Percentiles rank a stretch among this genome's conserved stretches.
phyloP scores from a whole-genome alignment of 768 basidiomycete species.

The Baorangia bicolor region DNA sequence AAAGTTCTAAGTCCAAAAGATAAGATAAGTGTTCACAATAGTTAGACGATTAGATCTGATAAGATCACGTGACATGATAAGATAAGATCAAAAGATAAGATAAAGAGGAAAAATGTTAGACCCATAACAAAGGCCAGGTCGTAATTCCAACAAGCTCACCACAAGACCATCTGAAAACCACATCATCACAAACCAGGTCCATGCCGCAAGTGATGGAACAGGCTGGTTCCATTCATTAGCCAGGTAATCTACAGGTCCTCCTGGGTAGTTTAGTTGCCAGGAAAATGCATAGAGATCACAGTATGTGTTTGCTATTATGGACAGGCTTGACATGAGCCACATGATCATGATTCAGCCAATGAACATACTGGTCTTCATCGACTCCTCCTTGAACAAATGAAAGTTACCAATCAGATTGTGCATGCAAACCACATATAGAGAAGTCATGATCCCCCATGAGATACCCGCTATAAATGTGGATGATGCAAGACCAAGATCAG shows the following conservation, averaged over 20 bases:
- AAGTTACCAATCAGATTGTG: not conserved
- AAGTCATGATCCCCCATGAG: slow-evolving; percentile 1
- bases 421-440: not conserved
- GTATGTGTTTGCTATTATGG: not conserved
- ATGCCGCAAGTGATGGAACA: not conserved
- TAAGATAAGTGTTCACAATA: no score
- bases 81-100: no score
- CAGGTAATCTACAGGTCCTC: not conserved
- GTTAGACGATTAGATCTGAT: no score
- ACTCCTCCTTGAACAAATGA: not conserved
- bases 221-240: not conserved
- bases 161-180: not conserved
- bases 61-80: no score
- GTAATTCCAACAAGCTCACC: not conserved
- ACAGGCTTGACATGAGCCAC: not conserved
- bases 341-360: not conserved
- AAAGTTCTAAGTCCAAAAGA: no score
- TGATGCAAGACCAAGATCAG: not conserved
- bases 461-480: not conserved
- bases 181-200: not conserved
- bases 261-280: slow-evolving; percentile 1
- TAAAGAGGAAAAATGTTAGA: no score
- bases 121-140: not conserved
- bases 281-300: not conserved
- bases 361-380: not conserved